A percentile compares a stretch with the other conserved stretches of the same genome.
phyloP scores from a whole-genome alignment of 495 filamentous ascomycete species.

The Acidiella bohemica region DNA sequence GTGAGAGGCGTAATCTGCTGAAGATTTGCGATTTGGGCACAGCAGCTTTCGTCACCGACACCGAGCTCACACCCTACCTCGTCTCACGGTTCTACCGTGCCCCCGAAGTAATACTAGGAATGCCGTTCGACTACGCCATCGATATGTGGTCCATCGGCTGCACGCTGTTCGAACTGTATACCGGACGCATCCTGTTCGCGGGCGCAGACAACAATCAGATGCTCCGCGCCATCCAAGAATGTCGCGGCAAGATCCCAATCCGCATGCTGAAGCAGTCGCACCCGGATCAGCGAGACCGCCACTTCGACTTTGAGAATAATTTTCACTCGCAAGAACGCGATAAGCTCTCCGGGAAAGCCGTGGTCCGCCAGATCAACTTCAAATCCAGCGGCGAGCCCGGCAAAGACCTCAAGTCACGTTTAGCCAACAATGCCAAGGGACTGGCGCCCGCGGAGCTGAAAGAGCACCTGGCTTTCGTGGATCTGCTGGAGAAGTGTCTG shows the following conservation, averaged over 20 bases:
- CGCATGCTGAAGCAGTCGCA: conserved; percentile 73
- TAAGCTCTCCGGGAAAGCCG: conserved; percentile 60
- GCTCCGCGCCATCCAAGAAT: conserved; percentile 90
- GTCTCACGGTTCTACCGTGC: conserved; percentile 95
- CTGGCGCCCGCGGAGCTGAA: conserved; percentile 63
- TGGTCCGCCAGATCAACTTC: conserved; percentile 39
- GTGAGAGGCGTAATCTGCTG: conserved; percentile 67
- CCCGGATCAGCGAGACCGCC: conserved; percentile 41
- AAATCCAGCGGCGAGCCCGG: conserved; percentile 37
- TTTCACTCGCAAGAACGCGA: conserved; percentile 81
- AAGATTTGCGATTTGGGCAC: conserved; percentile 96
- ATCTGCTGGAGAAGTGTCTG: conserved; percentile 76
- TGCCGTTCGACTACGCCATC: conserved; percentile 84
- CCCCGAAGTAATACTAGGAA: conserved; percentile 92
- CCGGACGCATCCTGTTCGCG: conserved; percentile 91
- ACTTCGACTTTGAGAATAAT: conserved; percentile 74
- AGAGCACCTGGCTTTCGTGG: conserved; percentile 68
- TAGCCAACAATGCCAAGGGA: conserved; percentile 58
- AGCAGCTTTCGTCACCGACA: conserved; percentile 76
- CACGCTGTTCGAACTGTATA: conserved; percentile 92
- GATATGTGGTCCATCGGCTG: conserved; percentile 97
- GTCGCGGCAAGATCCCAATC: conserved; percentile 77
- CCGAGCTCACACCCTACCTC: conserved; percentile 82
- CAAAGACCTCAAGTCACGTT: conserved; percentile 63
- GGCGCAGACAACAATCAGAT: conserved; percentile 96